Conservation (phyloP, 2,329 filamentous ascomycete genomes). For the Aureobasidium zeae region DNA sequence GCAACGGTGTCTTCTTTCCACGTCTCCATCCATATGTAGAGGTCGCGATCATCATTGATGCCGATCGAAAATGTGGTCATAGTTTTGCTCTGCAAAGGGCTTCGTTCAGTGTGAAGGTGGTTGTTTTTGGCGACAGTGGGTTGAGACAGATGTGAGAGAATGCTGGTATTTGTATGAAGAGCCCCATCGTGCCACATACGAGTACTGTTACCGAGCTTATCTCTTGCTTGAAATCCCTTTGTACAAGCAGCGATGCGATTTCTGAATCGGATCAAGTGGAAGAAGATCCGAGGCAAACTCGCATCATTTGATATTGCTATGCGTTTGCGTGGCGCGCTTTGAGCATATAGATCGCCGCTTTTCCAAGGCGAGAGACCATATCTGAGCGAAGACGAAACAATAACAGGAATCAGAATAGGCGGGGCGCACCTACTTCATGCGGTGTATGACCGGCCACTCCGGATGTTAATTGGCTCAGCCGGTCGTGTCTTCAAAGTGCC, state of each 20-base stretch:
- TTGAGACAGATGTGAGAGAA: too few relatives aligned
- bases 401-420: too few relatives aligned
- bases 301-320: neutral
- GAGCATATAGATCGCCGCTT: neutral
- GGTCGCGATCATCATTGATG: conserved; percentile 9
- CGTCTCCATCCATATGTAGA: conserved; percentile 1
- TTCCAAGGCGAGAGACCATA: neutral
- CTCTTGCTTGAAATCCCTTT: too few relatives aligned
- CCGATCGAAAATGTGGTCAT: neutral
- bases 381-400: neutral
- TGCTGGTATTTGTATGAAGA: too few relatives aligned
- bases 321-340: neutral
- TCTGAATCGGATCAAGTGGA: neutral
- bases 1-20: conserved; percentile 11
- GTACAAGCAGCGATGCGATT: neutral
- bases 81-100: too few relatives aligned
- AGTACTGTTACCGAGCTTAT: too few relatives aligned
- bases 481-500: too few relatives aligned
- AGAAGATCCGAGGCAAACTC: neutral
- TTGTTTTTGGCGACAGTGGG: too few relatives aligned
- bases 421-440: too few relatives aligned
- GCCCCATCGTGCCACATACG: neutral
- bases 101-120: too few relatives aligned
- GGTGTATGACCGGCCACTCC: too few relatives aligned
- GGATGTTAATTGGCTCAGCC: too few relatives aligned